Evolutionary conservation across 1,139 yeast species (phyloP).

Genomic region (Scheffersomyces parashehatae): DNA sequence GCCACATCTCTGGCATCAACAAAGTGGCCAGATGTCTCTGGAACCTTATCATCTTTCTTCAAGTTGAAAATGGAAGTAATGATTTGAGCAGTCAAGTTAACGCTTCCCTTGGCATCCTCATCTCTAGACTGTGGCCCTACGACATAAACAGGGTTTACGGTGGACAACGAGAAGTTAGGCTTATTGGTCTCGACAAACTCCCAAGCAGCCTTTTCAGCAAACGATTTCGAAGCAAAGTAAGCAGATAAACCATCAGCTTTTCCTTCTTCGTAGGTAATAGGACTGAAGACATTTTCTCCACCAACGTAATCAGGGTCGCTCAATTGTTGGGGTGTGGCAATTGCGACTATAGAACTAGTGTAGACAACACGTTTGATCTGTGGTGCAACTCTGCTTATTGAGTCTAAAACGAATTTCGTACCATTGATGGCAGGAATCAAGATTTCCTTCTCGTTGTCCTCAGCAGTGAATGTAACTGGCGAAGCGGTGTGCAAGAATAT

Average conservation of each 20-base stretch:
- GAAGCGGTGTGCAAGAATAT: too few relatives aligned
- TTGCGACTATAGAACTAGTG: constrained; percentile 5
- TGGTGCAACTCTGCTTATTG: constrained; percentile 5
- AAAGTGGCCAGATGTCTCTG: constrained; percentile 11
- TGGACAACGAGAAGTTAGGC: constrained; percentile 8
- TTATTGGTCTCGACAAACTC: constrained; percentile 18
- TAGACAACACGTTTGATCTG: constrained; percentile 7
- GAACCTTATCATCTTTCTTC: constrained; percentile 12
- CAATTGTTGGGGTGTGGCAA: too few relatives aligned
- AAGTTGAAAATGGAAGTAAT: constrained; percentile 23
- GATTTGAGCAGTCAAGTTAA: constrained; percentile 30
- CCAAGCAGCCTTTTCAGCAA: constrained; percentile 34
- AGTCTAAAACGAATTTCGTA: constrained; percentile 6
- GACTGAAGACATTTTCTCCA: too few relatives aligned
- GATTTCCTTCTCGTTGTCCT: constrained; percentile 8
- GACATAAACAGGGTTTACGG: constrained; percentile 23
- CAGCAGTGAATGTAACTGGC: not conserved
- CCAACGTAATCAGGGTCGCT: too few relatives aligned
- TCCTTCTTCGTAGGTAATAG: too few relatives aligned
- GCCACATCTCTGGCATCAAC: constrained; percentile 17
- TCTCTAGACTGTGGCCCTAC: constrained; percentile 24
- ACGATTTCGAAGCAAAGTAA: constrained; percentile 34
- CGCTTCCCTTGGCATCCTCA: constrained; percentile 16
- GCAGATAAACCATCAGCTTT: too few relatives aligned
- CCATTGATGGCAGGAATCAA: constrained; percentile 10